Evolutionary conservation across 139 green algal species (phyloP).

Genomic region (Bryopsis sp.): DNA sequence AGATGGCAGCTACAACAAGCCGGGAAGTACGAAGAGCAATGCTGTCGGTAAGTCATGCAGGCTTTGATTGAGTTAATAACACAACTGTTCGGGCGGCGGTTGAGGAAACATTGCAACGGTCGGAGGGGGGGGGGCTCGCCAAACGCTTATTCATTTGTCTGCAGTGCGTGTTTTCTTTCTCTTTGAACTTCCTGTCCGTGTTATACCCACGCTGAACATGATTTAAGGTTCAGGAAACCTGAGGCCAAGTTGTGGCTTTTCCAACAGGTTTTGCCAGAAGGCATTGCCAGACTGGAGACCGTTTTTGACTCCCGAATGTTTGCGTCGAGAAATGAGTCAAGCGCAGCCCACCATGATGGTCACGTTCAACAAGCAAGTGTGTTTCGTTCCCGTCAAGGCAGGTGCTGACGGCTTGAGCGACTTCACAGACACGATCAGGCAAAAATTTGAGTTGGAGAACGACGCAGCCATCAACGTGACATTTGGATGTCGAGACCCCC

Average conservation of each 20-base stretch:
- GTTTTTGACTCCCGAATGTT: constrained; percentile 37
- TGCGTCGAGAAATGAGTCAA: constrained; percentile 41
- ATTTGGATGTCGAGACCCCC: constrained; percentile 57
- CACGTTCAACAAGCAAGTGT: constrained; percentile 40
- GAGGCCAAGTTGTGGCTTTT: constrained; percentile 21
- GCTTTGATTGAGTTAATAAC: constrained; percentile 1
- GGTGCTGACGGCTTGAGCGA: constrained; percentile 42
- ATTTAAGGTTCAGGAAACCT: background rate
- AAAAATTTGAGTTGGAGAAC: constrained; percentile 41
- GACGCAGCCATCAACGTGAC: constrained; percentile 55
- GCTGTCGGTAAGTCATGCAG: constrained; percentile 23
- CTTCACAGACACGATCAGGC: constrained; percentile 42
- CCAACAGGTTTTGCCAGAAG: constrained; percentile 43
- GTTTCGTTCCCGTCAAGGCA: constrained; percentile 46
- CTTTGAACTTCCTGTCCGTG: too few relatives aligned
- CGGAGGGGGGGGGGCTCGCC: too few relatives aligned
- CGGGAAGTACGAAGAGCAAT: constrained; percentile 43
- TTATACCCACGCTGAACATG: background rate
- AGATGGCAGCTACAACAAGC: constrained; percentile 56
- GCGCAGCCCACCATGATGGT: constrained; percentile 61
- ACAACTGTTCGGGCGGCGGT: constrained; percentile 5
- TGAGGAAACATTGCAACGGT: too few relatives aligned
- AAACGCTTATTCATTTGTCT: too few relatives aligned
- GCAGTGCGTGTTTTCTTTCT: too few relatives aligned
- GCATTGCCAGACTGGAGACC: constrained; percentile 44